Evolutionary conservation across 208 protist genomes (phyloP), one percentile per base, ranked within the genome.

Genomic region (Phytomonas serpens): DNA sequence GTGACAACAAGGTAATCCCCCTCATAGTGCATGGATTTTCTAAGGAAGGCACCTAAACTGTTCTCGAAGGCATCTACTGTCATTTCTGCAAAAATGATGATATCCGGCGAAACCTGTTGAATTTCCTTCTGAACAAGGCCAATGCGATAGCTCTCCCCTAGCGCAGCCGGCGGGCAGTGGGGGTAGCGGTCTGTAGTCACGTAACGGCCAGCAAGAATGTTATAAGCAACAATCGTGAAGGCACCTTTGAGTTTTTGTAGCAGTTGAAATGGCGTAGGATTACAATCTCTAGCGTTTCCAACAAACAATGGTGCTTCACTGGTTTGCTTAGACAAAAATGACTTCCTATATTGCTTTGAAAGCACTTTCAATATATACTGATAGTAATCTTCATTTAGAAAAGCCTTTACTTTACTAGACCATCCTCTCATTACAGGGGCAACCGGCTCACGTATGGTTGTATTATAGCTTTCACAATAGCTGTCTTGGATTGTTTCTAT

Each of bases 1-100:
- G 91, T 96, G 67, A 93, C 89, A 36, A 90, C 86, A 13, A 85
- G 78, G 74, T 91, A 83, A 69, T 93, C 68, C 19, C 91, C 88
- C 38, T 78, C 77, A 74, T 85, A 83, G 34, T 81, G 72, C 19
- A 88, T 67, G 36, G 75, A 68, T 13, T 69, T 66, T 61, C 79
- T 75, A 57, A 96, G 78, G 67, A 74, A 85, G 9, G 62, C 81
- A 14, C 88, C 91, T 13, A 96, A 72, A 14, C 73, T 74, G 62
- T 77, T 72, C 38, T 76, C 73, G 42, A 72, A 72, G 61, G 82
- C 80, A 67, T 82, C 80, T 16, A 88, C 83, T 79, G 88, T 96
- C 38, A 96, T 86, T 77, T 96, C 88, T 36, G 83, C 75, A 38
- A 94, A 69, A 30, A 84, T 70, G 32, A 94, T 68, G 63, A 96